Evolutionary conservation across 139 green algal species (phyloP), one percentile per base, ranked within the genome.

Genomic region (Chlorella sp.): DNA sequence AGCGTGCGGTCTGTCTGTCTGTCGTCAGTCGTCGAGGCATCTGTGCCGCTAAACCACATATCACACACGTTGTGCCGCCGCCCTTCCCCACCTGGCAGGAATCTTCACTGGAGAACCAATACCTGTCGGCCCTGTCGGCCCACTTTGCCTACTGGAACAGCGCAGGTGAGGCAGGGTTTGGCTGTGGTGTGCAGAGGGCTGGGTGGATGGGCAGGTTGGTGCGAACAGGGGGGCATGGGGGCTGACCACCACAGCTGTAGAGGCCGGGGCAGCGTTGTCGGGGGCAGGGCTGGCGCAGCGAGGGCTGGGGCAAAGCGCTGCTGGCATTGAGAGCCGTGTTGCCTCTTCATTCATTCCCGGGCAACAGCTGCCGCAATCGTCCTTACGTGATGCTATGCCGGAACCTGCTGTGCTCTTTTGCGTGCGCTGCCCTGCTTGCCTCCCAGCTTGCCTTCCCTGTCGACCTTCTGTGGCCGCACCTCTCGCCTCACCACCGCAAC

Each of bases 101-200:
- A 34, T 90, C 90, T 21, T 89, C 92, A n/a, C 87, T 94, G 16
- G 93, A 93, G 12, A 93, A 91, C 60, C 82, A 91, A 15, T 95
- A 95, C 83, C 60, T 95, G 36, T 91, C 93, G 3, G 92, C 92
- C 36, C 68, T 95, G 61, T 80, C 57, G 15, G 85, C 89, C 18
- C 94, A 96, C 88, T 96, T 96, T 28, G 71, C n/a, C 42, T 96
- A 96, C 85, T 96, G 94, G 94, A 77, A 66, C 30, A 92, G 64
- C 48, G 39, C 75, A 81, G 75, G 75, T 81, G 75, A 12, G 75
- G 34, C 5, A 22, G 75, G 75, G 14, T 48, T n/a, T n/a, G n/a
- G n/a, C n/a, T 19, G 5, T 30, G n/a, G 7, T 1, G 12, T 81
- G 75, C 24, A 18, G 28, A 5, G 66, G 22, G 3, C 66, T 12